Evolutionary conservation across 495 filamentous ascomycete genomes (phyloP), one percentile per base, ranked within the genome.

Genomic region (Hypoxylon subgilvum): DNA sequence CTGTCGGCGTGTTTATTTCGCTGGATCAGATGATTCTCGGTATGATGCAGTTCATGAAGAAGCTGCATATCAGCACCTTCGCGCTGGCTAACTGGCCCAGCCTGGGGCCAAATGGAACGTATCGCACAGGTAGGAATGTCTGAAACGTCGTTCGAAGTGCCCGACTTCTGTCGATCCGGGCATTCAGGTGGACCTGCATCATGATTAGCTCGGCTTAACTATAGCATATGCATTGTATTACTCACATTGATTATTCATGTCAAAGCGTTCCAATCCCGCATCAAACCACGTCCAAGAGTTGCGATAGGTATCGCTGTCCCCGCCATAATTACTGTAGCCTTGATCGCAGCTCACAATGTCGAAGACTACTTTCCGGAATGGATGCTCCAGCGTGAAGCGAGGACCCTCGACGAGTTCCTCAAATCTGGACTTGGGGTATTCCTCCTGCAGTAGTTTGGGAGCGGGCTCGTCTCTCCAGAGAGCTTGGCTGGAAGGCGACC

Each of bases 261-360:
- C 69, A 36, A 80, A 72, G 10, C 75, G 71, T 40, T 84, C 80
- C 13, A 81, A 55, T 0, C 85, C 85, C 3, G 75, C 80, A 36
- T 89, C 87, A 61, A 90, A 90, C 88, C 88, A 92, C 0, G 87
- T 89, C 67, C 72, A 88, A 0, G 85, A 86, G 10, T 63, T 70
- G 3, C 70, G 50, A 61, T 82, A 89, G n/a, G 78, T 82, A 32
- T 79, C 70, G 4, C 72, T 65, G 25, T 73, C 57, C 1, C 41
- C 16, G 3, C 19, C 13, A 0, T 69, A 61, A 3, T 75, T 71
- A 34, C 78, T 78, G 74, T 76, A 86, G 2, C 88, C 89, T 63
- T 92, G 89, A 57, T 92, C 89, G 39, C 79, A 78, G 39, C 82
- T 85, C 2, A 68, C 67, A 41, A 88, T 81, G 1, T 74, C 82